Evolutionary conservation across 192 early-diverging fungal species (phyloP).

Genomic region (Cladochytrium replicatum): DNA sequence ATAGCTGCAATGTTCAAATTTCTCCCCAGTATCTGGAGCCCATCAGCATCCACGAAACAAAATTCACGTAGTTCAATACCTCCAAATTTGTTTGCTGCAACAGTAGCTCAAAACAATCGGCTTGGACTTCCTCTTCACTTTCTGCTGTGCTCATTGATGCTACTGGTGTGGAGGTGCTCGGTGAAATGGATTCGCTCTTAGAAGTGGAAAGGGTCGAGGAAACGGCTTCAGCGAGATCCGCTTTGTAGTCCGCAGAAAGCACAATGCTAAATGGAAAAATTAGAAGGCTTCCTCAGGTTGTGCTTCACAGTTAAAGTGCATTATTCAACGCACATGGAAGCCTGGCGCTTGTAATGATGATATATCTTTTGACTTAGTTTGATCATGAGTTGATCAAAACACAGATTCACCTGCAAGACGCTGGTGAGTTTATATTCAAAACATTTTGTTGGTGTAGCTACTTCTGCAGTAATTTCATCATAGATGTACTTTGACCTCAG

Average conservation of each 20-base stretch:
- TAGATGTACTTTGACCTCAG: constrained; percentile 39
- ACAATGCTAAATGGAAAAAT: no score
- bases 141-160: no score
- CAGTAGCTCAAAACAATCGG: no score
- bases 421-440: background rate
- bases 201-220: no score
- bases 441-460: constrained; percentile 3
- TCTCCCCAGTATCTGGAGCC: constrained; percentile 34
- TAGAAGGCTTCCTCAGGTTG: no score
- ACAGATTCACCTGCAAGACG: constrained; percentile 34
- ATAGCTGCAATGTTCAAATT: constrained; percentile 27
- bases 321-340: constrained; percentile 18
- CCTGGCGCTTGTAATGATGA: constrained; percentile 35
- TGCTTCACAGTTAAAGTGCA: no score
- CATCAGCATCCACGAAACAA: background rate
- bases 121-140: no score
- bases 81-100: no score
- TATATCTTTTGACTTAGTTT: constrained; percentile 31
- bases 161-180: no score
- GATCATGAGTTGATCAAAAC: constrained; percentile 44
- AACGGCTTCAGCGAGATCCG: no score
- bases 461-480: constrained; percentile 46
- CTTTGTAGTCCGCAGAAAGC: no score
- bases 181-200: no score
- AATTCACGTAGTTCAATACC: constrained; percentile 7